Percentiles rank a stretch among this genome's conserved stretches.
phyloP scores from a whole-genome alignment of 306 rosid species.

The Cicer cuneatum region DNA sequence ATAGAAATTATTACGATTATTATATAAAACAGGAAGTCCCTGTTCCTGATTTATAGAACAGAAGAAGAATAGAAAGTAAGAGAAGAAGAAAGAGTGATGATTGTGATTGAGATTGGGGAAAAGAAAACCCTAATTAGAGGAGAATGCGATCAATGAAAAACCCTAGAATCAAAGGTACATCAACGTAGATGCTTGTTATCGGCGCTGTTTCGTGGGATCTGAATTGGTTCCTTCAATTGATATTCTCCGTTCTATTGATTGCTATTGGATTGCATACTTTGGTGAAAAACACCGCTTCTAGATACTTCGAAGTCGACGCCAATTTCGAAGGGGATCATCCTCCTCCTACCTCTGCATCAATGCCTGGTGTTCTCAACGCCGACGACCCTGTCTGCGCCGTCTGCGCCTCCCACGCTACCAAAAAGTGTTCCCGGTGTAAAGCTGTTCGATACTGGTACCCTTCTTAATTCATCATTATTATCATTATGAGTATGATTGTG shows the following conservation, averaged over 20 bases:
- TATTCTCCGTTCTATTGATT: constrained; percentile 55
- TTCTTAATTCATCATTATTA: not conserved
- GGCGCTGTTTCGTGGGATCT: constrained; percentile 80
- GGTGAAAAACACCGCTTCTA: constrained; percentile 83
- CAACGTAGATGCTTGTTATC: constrained; percentile 88
- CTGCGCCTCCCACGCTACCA: constrained; percentile 57
- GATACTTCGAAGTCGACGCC: constrained; percentile 87
- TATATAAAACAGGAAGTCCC: too few relatives aligned
- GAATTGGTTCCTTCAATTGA: constrained; percentile 77
- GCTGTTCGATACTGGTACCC: constrained; percentile 76
- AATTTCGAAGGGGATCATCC: constrained; percentile 66
- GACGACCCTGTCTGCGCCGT: constrained; percentile 58
- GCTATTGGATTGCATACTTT: constrained; percentile 64
- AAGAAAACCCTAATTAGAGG: constrained; percentile 42
- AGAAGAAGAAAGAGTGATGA: constrained; percentile 3
- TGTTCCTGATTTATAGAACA: not conserved
- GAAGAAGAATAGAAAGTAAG: not conserved
- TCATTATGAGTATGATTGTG: not conserved
- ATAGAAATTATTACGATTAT: too few relatives aligned
- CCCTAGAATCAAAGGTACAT: constrained; percentile 40
- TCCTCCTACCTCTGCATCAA: constrained; percentile 40
- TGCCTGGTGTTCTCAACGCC: constrained; percentile 59
- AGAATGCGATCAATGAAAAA: constrained; percentile 37
- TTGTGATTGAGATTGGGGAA: not conserved
- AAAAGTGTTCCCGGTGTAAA: constrained; percentile 88